phyloP scores from a whole-genome alignment of 2,329 filamentous ascomycete species.

The Lecanicillium sp. region DNA sequence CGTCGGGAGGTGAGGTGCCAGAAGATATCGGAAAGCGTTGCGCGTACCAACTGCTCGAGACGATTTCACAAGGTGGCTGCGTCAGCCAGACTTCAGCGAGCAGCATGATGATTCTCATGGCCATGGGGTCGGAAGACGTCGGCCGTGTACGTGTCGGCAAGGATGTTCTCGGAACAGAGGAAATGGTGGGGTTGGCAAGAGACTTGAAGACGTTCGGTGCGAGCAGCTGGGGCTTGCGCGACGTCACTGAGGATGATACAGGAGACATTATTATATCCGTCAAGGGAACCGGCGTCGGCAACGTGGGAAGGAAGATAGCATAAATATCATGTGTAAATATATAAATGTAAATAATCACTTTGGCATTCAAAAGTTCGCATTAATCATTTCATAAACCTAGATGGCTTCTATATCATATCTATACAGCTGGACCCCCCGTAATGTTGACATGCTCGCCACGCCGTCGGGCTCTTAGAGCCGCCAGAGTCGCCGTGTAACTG shows the following conservation, averaged over 20 bases:
- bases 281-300: constrained; percentile 88
- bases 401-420: constrained; percentile 7
- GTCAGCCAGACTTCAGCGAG: constrained; percentile 63
- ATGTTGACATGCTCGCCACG: constrained; percentile 20
- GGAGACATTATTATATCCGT: constrained; percentile 80
- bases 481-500: constrained; percentile 45
- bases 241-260: constrained; percentile 58
- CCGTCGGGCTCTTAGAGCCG: constrained; percentile 40
- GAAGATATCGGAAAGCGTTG: constrained; percentile 87
- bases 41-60: constrained; percentile 82
- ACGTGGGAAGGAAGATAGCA: constrained; percentile 84
- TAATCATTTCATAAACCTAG: not conserved
- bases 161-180: constrained; percentile 74
- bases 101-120: constrained; percentile 83
- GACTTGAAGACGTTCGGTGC: constrained; percentile 86
- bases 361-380: constrained; percentile 7
- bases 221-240: constrained; percentile 82
- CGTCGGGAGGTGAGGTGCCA: constrained; percentile 72
- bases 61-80: constrained; percentile 75
- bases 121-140: constrained; percentile 95
- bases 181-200: constrained; percentile 70
- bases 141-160: constrained; percentile 75
- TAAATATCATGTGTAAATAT: constrained; percentile 22
- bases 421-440: constrained; percentile 12
- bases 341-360: constrained; percentile 11